Base-by-base conservation (phyloP, 1,139 yeast genomes). In the Lodderomyces beijingensis region DNA sequence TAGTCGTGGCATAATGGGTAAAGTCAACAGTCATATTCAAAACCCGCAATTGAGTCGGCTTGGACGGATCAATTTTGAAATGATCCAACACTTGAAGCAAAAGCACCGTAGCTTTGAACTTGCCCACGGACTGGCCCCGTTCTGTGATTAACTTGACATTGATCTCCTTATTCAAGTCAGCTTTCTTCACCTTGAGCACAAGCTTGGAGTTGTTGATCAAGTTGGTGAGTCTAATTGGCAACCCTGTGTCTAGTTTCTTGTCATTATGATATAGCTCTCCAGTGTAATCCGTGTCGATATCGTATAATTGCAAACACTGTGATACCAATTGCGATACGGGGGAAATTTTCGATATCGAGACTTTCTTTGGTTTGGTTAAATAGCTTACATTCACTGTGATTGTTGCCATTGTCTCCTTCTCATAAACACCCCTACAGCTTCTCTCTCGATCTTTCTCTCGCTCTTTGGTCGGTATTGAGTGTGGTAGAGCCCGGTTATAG, bases 161-260 rank as follows among this genome's bases (percentile, higher is more conserved):
- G 14, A 56, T 47, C 33, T 47, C 49, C 36, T 41, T 45, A 31
- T 46, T 36, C 8, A 28, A 13, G 9, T 35, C 37, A 3, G 31
- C 17, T 25, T 44, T 41, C 7, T 26, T 33, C 12, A 53, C 36
- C 36, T 49, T 49, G 19, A 57, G 42, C 17, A 44, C 45, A 23
- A 68, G 42, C 34, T 54, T 59, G 13, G 59, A 46, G 43, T 57
- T 66, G 35, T 59, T 64, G 19, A 55, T 40, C 15, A 67, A 45
- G 18, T 49, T 52, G 5, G 68, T 55, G 33, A 62, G 51, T 30
- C 70, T 46, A 11, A 67, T 40, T 1, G 69, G 64, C 20, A 60
- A 46, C 10, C 62, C 42, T 2, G 47, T 40, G 36, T 66, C 72
- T 17, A 66, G 41, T 11, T 39, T 46, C 38, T 63, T 64, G 35